These are phyloP conservation scores for Trichoderma koningiopsis DNA, from an alignment of 2,329 filamentous ascomycete genomes.

Conservation along the genomic window DNA sequence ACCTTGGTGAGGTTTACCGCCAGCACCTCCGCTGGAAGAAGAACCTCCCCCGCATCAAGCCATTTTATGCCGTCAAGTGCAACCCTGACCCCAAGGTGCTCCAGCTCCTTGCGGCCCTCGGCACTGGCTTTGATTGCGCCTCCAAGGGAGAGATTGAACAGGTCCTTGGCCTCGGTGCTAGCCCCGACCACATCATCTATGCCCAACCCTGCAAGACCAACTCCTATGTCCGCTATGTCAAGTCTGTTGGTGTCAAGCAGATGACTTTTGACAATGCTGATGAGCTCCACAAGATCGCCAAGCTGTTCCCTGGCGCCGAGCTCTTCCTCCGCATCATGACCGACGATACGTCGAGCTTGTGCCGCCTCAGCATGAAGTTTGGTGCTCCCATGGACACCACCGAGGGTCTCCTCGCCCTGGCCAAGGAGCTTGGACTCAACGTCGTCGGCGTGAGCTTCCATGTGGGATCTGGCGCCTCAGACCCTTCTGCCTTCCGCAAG, in stretches of 20 bases:
- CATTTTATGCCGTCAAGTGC: constrained; percentile 98
- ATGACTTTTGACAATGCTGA: constrained; percentile 99
- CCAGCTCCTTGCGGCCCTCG: constrained; percentile 81
- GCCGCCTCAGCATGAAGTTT: constrained; percentile 96
- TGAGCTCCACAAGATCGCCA: constrained; percentile 96
- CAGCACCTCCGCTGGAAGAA: constrained; percentile 98
- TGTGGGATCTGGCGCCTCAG: constrained; percentile 92
- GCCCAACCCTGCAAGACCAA: constrained; percentile 99
- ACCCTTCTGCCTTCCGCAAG: constrained; percentile 87
- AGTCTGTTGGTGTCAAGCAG: constrained; percentile 82
- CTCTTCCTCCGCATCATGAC: constrained; percentile 93
- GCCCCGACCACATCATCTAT: constrained; percentile 93
- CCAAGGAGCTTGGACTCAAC: constrained; percentile 80
- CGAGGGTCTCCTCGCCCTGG: constrained; percentile 73
- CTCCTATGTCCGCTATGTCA: constrained; percentile 91
- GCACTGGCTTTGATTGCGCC: constrained; percentile 96
- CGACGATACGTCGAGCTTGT: constrained; percentile 92
- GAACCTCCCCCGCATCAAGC: constrained; percentile 88
- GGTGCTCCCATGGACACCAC: constrained; percentile 86
- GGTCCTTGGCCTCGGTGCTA: constrained; percentile 78
- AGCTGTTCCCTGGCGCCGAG: constrained; percentile 84
- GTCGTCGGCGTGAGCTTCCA: constrained; percentile 98
- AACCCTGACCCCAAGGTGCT: constrained; percentile 92
- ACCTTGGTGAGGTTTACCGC: constrained; percentile 97
- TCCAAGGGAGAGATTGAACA: constrained; percentile 97